Percentiles rank a stretch among this genome's conserved stretches.
Conservation (phyloP, 345 rosid species). For the Moringa oleifera region DNA sequence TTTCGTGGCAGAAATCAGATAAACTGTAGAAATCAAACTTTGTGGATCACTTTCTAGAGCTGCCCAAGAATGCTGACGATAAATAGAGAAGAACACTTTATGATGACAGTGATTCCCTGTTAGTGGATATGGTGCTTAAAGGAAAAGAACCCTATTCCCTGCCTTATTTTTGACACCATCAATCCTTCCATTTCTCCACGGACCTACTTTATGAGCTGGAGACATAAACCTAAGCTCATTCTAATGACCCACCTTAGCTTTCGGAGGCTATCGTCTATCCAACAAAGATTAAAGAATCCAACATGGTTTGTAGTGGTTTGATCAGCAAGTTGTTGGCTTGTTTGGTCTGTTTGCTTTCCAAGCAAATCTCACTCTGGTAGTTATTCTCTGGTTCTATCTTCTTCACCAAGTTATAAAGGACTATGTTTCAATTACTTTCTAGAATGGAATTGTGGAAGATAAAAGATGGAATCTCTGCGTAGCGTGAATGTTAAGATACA, state of each 20-base stretch:
- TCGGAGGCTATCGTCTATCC: background rate
- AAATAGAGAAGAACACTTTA: background rate
- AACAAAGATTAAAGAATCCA: no score
- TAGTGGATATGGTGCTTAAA: background rate
- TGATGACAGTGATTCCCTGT: background rate
- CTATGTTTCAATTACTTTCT: no score
- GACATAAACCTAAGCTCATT: background rate
- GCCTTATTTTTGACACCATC: background rate
- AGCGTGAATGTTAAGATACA: constrained; percentile 12
- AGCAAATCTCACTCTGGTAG: no score
- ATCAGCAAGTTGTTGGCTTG: no score
- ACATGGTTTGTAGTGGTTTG: no score
- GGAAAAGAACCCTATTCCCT: background rate
- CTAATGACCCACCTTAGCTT: background rate
- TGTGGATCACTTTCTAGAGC: background rate
- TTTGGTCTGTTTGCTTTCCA: no score
- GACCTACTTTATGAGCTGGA: background rate
- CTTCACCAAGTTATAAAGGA: no score
- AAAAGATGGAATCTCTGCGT: background rate
- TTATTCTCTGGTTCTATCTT: no score
- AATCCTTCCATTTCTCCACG: background rate
- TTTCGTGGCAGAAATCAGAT: no score
- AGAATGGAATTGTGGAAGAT: no score
- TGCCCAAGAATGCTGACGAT: background rate
- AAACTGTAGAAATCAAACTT: background rate